Evolutionary conservation across 2,329 filamentous ascomycete species (phyloP).

Genomic region (Alternaria sp.): DNA sequence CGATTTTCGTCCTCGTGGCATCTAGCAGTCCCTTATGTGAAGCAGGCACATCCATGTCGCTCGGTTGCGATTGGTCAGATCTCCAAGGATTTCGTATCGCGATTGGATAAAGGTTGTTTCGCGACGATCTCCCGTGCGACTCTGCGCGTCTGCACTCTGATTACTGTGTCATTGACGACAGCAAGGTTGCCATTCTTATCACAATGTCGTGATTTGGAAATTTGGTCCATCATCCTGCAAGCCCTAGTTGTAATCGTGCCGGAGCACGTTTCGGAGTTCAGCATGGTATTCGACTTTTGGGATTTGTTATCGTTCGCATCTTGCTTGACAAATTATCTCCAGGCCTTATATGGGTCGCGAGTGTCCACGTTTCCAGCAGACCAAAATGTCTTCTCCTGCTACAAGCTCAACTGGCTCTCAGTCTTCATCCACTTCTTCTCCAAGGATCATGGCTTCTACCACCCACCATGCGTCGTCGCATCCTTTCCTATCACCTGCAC

Average conservation of each 20-base stretch:
- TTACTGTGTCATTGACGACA: background rate
- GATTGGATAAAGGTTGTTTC: constrained; percentile 13
- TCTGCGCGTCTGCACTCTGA: background rate
- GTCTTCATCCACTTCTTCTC: constrained; percentile 25
- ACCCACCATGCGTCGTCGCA: constrained; percentile 25
- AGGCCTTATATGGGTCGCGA: constrained; percentile 18
- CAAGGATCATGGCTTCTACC: constrained; percentile 21
- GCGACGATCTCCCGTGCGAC: background rate
- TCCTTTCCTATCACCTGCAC: constrained; percentile 36
- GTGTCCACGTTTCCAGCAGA: background rate
- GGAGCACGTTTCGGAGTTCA: constrained; percentile 5
- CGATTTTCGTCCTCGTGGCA: constrained; percentile 1
- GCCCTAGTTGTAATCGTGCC: constrained; percentile 1
- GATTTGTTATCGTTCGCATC: background rate
- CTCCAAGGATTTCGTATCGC: background rate
- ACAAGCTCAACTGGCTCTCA: constrained; percentile 23
- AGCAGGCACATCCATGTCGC: background rate
- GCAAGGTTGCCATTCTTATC: background rate
- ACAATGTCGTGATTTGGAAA: background rate
- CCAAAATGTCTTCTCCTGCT: constrained; percentile 21
- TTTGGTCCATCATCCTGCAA: constrained; percentile 7
- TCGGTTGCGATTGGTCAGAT: constrained; percentile 1
- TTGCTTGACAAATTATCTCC: constrained; percentile 26
- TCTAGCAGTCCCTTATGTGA: constrained; percentile 2
- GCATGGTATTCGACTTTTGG: background rate